Conservation (phyloP, 106 monocot genomes). For the Dendrobium nobile region DNA sequence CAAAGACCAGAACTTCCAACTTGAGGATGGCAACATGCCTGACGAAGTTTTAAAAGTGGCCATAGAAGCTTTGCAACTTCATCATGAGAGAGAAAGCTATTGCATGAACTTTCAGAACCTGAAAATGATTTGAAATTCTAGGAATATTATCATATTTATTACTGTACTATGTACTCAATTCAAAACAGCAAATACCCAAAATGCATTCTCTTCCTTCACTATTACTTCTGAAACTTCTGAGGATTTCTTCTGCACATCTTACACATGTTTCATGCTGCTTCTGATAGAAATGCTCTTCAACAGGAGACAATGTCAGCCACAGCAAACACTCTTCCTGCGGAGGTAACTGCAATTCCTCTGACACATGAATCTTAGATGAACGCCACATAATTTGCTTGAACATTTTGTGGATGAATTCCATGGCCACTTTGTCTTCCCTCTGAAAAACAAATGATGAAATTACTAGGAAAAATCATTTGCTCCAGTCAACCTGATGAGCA, state of each 20-base stretch:
- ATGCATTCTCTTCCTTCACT: slow-evolving; percentile 12
- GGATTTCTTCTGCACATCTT: slow-evolving; percentile 62
- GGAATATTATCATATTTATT: neutral
- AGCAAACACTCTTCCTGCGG: slow-evolving; percentile 69
- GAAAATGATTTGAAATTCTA: slow-evolving; percentile 10
- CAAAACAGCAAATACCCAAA: slow-evolving; percentile 20
- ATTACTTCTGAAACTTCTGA: slow-evolving; percentile 51
- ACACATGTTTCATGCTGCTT: slow-evolving; percentile 91
- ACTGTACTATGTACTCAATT: neutral
- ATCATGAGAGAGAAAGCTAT: slow-evolving; percentile 54
- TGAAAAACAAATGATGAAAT: slow-evolving; percentile 29
- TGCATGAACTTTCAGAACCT: slow-evolving; percentile 33
- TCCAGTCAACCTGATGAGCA: neutral
- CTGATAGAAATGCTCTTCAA: slow-evolving; percentile 97
- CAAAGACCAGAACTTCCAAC: slow-evolving; percentile 94
- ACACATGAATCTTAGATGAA: slow-evolving; percentile 84
- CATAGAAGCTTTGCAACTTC: slow-evolving; percentile 66
- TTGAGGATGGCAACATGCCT: slow-evolving; percentile 99
- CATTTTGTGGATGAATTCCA: slow-evolving; percentile 69
- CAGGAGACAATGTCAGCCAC: slow-evolving; percentile 79
- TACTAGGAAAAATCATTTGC: neutral
- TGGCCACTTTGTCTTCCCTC: slow-evolving; percentile 57
- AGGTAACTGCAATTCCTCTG: slow-evolving; percentile 80
- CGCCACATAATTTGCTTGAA: slow-evolving; percentile 97
- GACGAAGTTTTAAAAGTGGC: slow-evolving; percentile 90